Evolutionary conservation across 148 eudicot genomes (phyloP), one percentile per base, ranked within the genome.

Genomic region (Talinum fruticosum): DNA sequence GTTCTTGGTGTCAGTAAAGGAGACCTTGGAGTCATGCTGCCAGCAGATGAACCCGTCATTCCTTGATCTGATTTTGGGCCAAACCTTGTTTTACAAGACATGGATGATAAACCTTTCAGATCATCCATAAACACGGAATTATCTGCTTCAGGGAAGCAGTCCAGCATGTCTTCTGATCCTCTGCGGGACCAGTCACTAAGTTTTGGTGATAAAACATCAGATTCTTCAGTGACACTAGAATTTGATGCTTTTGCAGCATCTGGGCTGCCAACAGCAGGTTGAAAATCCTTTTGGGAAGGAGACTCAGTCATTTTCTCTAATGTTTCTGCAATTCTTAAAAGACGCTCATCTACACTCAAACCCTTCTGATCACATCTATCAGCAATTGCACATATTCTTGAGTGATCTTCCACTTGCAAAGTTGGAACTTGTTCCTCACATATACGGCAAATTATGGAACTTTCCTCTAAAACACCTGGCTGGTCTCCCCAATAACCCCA

Each of bases 11-110:
- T 96, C 86, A 89, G 59, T 69, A 93, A 75, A 29, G 99, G 99
- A 35, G 99, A 96, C 85, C 97, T 88, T 65, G 99, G 99, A 79
- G 99, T 96, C 91, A 96, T 86, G 86, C 98, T 96, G 73, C 96
- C 99, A 68, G 94, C 98, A 75, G 99, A 96, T 61, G 99, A 96
- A 72, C 97, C 91, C 33, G 99, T 90, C 98, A 96, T 91, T 72
- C 99, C 99, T 85, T 96, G 99, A 82, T 96, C 99, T 78, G 98
- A 96, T 79, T 93, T 96, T 28, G 97, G 99, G 68, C 98, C 99
- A 87, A 96, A 96, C 35, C 99, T 92, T 62, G 97, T 96, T 84
- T 75, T 93, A 82, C 97, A 91, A 38, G 98, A 87, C 94, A 96
- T 91, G 71, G 96, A 87, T 59, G 95, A 85, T 69, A 96, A 84